Percentiles rank a stretch among this genome's conserved stretches.
Evolutionary conservation across 345 rosid species (phyloP).

Genomic region (Brassica incana): DNA sequence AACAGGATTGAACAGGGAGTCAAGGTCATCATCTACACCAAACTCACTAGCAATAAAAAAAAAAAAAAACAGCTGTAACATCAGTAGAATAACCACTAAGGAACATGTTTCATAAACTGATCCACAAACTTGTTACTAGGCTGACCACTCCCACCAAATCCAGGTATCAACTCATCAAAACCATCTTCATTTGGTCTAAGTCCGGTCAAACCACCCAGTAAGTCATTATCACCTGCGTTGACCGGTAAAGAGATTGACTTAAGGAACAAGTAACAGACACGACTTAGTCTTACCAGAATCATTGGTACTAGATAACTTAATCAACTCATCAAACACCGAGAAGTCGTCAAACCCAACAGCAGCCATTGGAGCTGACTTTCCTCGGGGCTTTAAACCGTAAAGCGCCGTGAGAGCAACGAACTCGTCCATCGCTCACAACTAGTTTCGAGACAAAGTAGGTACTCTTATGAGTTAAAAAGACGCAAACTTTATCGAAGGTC

Average conservation of each 20-base stretch:
- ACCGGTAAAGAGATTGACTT: not conserved
- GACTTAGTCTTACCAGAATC: not conserved
- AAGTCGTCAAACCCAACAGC: not conserved
- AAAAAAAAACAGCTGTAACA: no score
- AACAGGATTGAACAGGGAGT: not conserved
- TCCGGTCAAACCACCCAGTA: constrained; percentile 45
- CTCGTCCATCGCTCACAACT: constrained; percentile 51
- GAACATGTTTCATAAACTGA: not conserved
- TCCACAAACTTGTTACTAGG: constrained; percentile 46
- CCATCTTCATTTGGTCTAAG: constrained; percentile 33
- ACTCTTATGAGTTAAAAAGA: not conserved
- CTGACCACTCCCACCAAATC: constrained; percentile 54
- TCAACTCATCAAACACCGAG: constrained; percentile 5
- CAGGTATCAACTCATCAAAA: constrained; percentile 66
- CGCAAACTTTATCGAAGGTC: not conserved
- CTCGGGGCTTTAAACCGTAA: constrained; percentile 68
- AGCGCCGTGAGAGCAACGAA: constrained; percentile 69
- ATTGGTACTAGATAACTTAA: not conserved
- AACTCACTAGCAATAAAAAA: not conserved
- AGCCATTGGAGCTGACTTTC: constrained; percentile 75
- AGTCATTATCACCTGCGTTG: constrained; percentile 42
- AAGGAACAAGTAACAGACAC: not conserved
- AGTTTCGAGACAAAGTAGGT: not conserved
- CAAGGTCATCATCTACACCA: not conserved
- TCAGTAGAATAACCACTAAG: not conserved